A percentile compares a stretch with the other conserved stretches of the same genome.
Evolutionary conservation across 2,329 filamentous ascomycete genomes (phyloP).

Genomic region (Nothophaeocryptopus gaeumannii): DNA sequence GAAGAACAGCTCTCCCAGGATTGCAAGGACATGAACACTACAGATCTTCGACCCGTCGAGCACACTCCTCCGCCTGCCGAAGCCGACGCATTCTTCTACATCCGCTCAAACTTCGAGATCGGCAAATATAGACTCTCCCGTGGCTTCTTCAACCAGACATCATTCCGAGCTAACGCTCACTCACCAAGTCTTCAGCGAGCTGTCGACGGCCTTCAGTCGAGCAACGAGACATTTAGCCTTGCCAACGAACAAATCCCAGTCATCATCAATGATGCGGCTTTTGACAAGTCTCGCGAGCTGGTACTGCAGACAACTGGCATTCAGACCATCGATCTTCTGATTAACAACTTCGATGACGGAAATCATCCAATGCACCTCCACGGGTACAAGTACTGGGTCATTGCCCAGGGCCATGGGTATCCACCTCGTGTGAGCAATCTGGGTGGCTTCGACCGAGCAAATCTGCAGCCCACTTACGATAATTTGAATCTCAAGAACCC

Average conservation of each 20-base stretch:
- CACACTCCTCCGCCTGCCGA: slow-evolving; percentile 43
- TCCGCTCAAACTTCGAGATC: slow-evolving; percentile 60
- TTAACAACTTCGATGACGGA: slow-evolving; percentile 37
- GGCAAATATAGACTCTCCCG: slow-evolving; percentile 57
- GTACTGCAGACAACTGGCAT: slow-evolving; percentile 38
- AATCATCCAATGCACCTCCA: slow-evolving; percentile 38
- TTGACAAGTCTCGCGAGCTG: slow-evolving; percentile 29
- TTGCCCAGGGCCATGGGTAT: slow-evolving; percentile 36
- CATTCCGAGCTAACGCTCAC: slow-evolving; percentile 50
- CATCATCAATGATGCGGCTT: slow-evolving; percentile 22
- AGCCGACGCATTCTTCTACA: slow-evolving; percentile 54
- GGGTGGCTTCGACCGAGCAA: slow-evolving; percentile 25
- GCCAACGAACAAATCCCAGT: background rate
- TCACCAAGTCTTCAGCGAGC: slow-evolving; percentile 53
- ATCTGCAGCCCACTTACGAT: slow-evolving; percentile 32
- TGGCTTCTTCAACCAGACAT: slow-evolving; percentile 58
- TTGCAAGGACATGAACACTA: slow-evolving; percentile 53
- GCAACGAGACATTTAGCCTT: slow-evolving; percentile 30
- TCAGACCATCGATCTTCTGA: slow-evolving; percentile 36
- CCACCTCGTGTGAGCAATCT: slow-evolving; percentile 27
- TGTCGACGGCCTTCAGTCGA: slow-evolving; percentile 43
- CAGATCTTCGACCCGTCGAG: slow-evolving; percentile 46
- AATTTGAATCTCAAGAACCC: slow-evolving; percentile 42
- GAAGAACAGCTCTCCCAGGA: slow-evolving; percentile 47
- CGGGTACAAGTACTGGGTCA: slow-evolving; percentile 38